Percentiles rank a stretch among this genome's conserved stretches.
These are phyloP conservation scores for Venturia oleaginea DNA, from an alignment of 2,329 filamentous ascomycete genomes.

Conservation along the genomic window DNA sequence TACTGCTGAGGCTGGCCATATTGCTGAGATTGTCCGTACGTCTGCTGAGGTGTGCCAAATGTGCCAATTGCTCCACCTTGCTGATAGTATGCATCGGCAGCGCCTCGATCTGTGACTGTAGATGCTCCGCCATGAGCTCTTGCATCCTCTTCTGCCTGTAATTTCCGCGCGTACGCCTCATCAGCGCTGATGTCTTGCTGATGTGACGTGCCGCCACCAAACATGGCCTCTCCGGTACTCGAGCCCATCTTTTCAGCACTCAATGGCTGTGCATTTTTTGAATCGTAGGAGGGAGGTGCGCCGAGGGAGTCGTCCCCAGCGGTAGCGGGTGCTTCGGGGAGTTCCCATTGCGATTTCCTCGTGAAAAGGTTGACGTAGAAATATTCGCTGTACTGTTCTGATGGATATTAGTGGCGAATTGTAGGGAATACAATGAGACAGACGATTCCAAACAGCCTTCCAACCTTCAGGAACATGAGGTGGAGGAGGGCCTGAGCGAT, in stretches of 20 bases:
- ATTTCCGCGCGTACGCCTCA: conserved; percentile 61
- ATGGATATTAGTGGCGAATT: neutral
- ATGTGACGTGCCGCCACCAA: conserved; percentile 11
- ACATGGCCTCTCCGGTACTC: conserved; percentile 23
- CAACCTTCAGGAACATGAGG: conserved; percentile 11
- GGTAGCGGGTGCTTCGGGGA: conserved; percentile 59
- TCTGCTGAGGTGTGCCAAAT: conserved; percentile 13
- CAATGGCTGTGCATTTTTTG: conserved; percentile 36
- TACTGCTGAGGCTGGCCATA: conserved; percentile 17
- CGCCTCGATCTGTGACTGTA: conserved; percentile 37
- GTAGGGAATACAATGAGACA: neutral
- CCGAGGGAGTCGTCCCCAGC: conserved; percentile 42
- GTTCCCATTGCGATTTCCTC: conserved; percentile 86
- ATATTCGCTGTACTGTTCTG: conserved; percentile 81
- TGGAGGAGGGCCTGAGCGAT: conserved; percentile 6
- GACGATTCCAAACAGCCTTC: conserved; percentile 12
- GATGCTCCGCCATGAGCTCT: conserved; percentile 36
- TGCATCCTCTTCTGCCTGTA: conserved; percentile 78
- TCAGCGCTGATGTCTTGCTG: conserved; percentile 49
- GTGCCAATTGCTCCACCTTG: conserved; percentile 11
- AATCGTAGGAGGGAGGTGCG: conserved; percentile 58
- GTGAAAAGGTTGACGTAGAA: conserved; percentile 88
- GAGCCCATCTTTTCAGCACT: conserved; percentile 35
- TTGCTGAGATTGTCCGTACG: conserved; percentile 22
- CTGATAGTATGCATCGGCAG: conserved; percentile 40